Evolutionary conservation across 179 eudicot species (phyloP).

Genomic region (Monotropa hypopitys): DNA sequence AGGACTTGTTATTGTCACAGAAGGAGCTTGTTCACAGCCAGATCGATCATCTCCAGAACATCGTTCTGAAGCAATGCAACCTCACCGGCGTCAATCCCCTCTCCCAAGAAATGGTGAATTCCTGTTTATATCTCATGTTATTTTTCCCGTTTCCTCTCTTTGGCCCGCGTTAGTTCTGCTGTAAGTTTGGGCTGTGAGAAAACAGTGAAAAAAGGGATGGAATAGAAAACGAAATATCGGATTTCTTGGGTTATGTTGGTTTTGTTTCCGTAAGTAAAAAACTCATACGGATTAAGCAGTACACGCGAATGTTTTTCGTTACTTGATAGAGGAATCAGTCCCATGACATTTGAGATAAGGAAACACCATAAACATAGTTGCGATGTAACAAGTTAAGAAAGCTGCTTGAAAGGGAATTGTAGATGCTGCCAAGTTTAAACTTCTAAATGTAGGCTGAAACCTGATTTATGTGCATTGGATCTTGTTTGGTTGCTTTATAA

Average conservation of each 20-base stretch:
- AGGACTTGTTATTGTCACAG: constrained; percentile 47
- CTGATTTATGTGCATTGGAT: not conserved
- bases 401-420: not conserved
- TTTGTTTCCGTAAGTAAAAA: not conserved
- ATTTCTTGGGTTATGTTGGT: not conserved
- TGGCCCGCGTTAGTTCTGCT: not conserved
- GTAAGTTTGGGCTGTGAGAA: not conserved
- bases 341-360: not conserved
- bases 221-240: not conserved
- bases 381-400: not conserved
- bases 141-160: not conserved
- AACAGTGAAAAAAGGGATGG: not conserved
- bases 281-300: not conserved
- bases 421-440: not conserved
- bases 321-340: not conserved
- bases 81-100: constrained; percentile 92
- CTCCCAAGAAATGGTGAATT: constrained; percentile 82
- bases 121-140: not conserved
- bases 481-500: not conserved
- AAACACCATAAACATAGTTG: not conserved
- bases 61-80: constrained; percentile 65
- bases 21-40: constrained; percentile 46
- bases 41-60: constrained; percentile 50
- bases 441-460: not conserved
- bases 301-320: not conserved